These are phyloP conservation scores for Backusella mclennaniae DNA, from an alignment of 192 early-diverging fungal genomes.

Conservation along the genomic window DNA sequence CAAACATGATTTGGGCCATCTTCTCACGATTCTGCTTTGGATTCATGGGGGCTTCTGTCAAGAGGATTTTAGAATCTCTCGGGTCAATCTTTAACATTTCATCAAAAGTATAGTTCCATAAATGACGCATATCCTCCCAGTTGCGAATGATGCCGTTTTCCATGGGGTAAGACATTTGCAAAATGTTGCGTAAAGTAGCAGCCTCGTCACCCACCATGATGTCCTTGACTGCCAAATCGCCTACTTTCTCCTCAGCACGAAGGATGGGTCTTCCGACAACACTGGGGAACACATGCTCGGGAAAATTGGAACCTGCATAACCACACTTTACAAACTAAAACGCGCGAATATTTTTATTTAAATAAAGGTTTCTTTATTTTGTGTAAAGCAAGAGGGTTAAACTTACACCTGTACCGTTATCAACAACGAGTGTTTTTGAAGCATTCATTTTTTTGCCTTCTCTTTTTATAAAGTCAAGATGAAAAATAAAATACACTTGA, in stretches of 20 bases:
- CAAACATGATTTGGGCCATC: slow-evolving; percentile 97
- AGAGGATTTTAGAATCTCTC: slow-evolving; percentile 85
- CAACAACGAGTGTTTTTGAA: slow-evolving; percentile 76
- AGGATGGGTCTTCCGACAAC: slow-evolving; percentile 98
- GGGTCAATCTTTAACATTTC: slow-evolving; percentile 91
- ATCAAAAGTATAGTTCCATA: slow-evolving; percentile 98
- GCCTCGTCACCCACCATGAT: slow-evolving; percentile 99
- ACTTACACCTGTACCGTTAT: slow-evolving; percentile 80
- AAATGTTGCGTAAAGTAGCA: slow-evolving; percentile 76
- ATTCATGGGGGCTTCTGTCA: slow-evolving; percentile 98
- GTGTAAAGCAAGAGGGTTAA: not conserved
- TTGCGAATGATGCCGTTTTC: slow-evolving; percentile 97
- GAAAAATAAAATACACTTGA: not conserved
- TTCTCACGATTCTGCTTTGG: slow-evolving; percentile 87
- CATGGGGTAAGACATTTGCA: slow-evolving; percentile 98
- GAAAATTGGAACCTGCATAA: slow-evolving; percentile 95
- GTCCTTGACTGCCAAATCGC: slow-evolving; percentile 83
- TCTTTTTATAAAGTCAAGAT: not conserved
- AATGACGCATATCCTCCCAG: slow-evolving; percentile 97
- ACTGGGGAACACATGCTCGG: slow-evolving; percentile 92
- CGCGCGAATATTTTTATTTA: not conserved
- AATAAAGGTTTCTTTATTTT: not conserved
- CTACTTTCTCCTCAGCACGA: slow-evolving; percentile 88
- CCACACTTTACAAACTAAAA: slow-evolving; percentile 95
- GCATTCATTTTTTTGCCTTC: slow-evolving; percentile 43